Conservation (phyloP, 148 eudicot genomes). For the Fagopyrum homotropicum region DNA sequence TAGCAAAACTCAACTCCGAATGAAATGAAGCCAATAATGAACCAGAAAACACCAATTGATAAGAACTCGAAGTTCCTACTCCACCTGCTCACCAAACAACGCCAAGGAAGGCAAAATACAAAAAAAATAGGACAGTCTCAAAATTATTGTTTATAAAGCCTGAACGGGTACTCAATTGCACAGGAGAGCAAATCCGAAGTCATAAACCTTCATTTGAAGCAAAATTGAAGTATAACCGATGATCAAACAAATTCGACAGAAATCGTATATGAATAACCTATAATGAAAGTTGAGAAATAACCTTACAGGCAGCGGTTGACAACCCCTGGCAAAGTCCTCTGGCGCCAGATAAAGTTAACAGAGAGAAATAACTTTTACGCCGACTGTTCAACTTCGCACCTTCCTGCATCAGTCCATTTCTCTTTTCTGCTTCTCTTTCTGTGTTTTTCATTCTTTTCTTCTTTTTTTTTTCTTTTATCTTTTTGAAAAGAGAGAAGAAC, state of each 20-base stretch:
- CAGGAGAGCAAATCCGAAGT: background rate
- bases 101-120: background rate
- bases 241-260: background rate
- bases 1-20: constrained; percentile 1
- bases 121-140: background rate
- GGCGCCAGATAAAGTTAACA: background rate
- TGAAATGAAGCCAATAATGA: constrained; percentile 13
- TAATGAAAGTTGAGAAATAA: background rate
- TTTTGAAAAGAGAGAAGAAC: background rate
- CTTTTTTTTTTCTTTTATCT: background rate
- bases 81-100: background rate
- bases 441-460: background rate
- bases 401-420: constrained; percentile 5
- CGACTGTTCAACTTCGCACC: constrained; percentile 6
- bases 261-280: background rate
- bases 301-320: constrained; percentile 3
- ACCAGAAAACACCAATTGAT: constrained; percentile 9
- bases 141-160: background rate
- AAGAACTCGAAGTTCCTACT: background rate
- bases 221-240: background rate
- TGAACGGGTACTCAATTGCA: background rate
- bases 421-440: background rate
- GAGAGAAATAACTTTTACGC: background rate
- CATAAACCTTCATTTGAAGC: constrained; percentile 11
- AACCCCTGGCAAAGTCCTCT: background rate